These are phyloP conservation scores for Chlorella sp. DNA, from an alignment of 139 green algal species.

Conservation along the genomic window DNA sequence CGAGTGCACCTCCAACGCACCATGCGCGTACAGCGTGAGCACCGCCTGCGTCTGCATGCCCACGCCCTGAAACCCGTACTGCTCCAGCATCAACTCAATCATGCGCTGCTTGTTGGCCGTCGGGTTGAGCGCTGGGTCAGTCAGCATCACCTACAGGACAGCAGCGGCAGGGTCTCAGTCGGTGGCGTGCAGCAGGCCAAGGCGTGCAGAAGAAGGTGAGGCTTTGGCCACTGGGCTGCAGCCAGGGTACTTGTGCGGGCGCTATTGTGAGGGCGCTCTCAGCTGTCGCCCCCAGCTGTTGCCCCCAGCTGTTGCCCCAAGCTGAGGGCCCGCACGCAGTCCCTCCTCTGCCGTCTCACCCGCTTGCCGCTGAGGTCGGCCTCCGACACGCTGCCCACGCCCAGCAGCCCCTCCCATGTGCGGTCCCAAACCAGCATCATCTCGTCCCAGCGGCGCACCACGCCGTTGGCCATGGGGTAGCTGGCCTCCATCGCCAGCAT, in stretches of 20 bases:
- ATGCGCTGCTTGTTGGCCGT: slow-evolving; percentile 45
- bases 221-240: neutral
- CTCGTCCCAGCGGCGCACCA: slow-evolving; percentile 68
- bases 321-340: slow-evolving; percentile 8
- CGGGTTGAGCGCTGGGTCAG: slow-evolving; percentile 62
- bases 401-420: slow-evolving; percentile 39
- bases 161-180: neutral
- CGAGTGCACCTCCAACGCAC: slow-evolving; percentile 18
- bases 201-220: neutral
- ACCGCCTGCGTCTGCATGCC: slow-evolving; percentile 78
- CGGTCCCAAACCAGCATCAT: slow-evolving; percentile 66
- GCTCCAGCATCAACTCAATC: slow-evolving; percentile 72
- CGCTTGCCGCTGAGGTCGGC: no score
- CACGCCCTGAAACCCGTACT: slow-evolving; percentile 48
- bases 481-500: neutral
- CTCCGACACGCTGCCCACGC: no score
- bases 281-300: slow-evolving; percentile 19
- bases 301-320: slow-evolving; percentile 53
- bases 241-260: neutral
- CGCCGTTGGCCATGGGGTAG: slow-evolving; percentile 67
- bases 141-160: slow-evolving; percentile 53
- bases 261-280: neutral
- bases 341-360: no score
- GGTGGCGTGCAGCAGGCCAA: no score
- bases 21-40: slow-evolving; percentile 76